Conservation (phyloP, 257 asterid species). For the Fraxinus anomala region DNA sequence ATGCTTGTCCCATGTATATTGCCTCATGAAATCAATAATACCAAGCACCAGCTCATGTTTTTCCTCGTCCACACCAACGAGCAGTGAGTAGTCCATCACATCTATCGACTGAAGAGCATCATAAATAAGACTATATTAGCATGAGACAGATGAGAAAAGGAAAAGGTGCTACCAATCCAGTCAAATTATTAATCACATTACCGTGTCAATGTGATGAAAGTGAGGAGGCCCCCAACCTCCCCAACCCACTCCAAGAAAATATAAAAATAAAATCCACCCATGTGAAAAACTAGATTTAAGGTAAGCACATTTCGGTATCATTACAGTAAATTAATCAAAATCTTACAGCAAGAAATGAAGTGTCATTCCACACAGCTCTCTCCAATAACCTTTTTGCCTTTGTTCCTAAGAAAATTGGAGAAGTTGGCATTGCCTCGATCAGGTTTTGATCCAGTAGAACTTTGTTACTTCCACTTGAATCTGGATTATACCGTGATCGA, state of each 20-base stretch:
- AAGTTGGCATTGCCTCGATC: constrained; percentile 79
- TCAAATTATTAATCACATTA: neutral
- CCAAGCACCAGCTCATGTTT: constrained; percentile 45
- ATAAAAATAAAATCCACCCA: neutral
- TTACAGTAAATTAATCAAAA: constrained; percentile 23
- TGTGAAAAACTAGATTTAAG: neutral
- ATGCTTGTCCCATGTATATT: no score
- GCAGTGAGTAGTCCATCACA: constrained; percentile 46
- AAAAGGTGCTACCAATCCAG: neutral
- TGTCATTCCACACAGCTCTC: constrained; percentile 90
- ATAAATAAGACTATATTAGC: no score
- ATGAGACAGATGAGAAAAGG: no score
- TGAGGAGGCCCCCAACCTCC: neutral
- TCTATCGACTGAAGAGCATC: no score
- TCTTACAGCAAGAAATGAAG: constrained; percentile 84
- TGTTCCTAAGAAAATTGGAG: constrained; percentile 81
- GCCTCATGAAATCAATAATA: no score
- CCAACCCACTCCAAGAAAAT: neutral
- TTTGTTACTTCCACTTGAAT: constrained; percentile 79
- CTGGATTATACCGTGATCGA: constrained; percentile 77
- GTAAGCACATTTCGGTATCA: neutral
- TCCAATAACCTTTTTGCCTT: constrained; percentile 70
- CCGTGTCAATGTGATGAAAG: neutral
- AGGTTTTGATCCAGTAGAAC: constrained; percentile 83
- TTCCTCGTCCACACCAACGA: constrained; percentile 78